Base-by-base conservation (phyloP, 164 flowering plant species). In the Chimonanthus salicifolius region DNA sequence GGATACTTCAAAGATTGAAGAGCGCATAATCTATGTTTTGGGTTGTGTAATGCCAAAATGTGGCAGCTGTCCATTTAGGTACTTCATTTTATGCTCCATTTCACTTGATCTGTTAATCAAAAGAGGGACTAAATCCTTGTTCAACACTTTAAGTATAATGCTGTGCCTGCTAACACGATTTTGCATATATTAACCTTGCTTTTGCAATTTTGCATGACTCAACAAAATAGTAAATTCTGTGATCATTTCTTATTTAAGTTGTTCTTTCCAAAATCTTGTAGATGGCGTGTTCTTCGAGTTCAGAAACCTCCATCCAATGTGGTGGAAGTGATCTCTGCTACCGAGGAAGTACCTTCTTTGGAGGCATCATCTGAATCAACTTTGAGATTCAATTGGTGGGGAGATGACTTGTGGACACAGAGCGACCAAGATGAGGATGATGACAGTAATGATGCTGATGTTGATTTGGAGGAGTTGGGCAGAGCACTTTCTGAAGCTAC, bases 221-320 rank as follows among this genome's bases (percentile, higher is more conserved):
- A 49, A 49, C 48, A 44, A 54, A 45, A n/a, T 11, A 54, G 16
- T 33, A 47, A 16, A 47, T 72, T 75, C 11, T 51, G 49, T 50
- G 46, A 62, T 13, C 47, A 45, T 62, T 13, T 49, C 1, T 49
- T 47, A 33, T 45, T 70, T 44, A 15, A 2, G 47, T 4, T 60
- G n/a, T 11, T 20, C 10, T 21, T 75, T 47, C 18, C 43, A 68
- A 71, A 73, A 58, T 65, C 44, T 58, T 82, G 74, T 85, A 93
- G 98, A 71, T 95, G 99, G 97, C 81, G 90, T 48, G 91, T 87
- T 77, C 71, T 93, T 80, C 87, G 98, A 62, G 71, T 90, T 78
- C 98, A 94, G 80, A 92, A 85, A 74, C 16, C 16, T n/a, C 49
- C 75, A 20, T 33, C 54, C 10, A 75, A 67, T 73, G 76, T 43